Evolutionary conservation across 2,329 filamentous ascomycete genomes (phyloP).

Genomic region (Diaporthe humulicola): DNA sequence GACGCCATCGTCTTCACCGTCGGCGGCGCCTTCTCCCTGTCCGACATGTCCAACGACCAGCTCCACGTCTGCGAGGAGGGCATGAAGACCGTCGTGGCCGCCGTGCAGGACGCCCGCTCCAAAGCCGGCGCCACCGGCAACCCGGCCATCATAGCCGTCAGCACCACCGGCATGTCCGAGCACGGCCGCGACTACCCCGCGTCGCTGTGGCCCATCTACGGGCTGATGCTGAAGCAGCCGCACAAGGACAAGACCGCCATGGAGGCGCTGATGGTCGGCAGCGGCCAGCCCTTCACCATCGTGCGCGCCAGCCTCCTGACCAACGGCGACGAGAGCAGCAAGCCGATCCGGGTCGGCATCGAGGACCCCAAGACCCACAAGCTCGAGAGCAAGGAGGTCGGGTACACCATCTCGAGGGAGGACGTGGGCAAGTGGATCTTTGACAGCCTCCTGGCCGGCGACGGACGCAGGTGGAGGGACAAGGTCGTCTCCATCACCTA

Average conservation of each 20-base stretch:
- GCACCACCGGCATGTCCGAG: conserved; percentile 57
- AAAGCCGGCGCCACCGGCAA: conserved; percentile 43
- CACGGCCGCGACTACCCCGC: conserved; percentile 56
- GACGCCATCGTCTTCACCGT: conserved; percentile 63
- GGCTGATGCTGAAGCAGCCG: conserved; percentile 51
- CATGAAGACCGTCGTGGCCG: conserved; percentile 57
- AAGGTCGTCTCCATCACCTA: conserved; percentile 56
- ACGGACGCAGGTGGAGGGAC: conserved; percentile 46
- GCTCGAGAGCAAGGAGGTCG: conserved; percentile 53
- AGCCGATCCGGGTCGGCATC: conserved; percentile 53
- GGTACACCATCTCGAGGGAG: conserved; percentile 61
- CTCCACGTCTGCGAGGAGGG: conserved; percentile 62
- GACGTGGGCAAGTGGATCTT: conserved; percentile 63
- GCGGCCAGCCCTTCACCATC: conserved; percentile 48
- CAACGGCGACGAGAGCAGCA: conserved; percentile 44
- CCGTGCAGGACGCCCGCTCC: conserved; percentile 50
- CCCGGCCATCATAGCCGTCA: conserved; percentile 55
- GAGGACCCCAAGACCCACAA: conserved; percentile 52
- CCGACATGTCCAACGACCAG: conserved; percentile 57
- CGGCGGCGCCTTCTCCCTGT: conserved; percentile 53
- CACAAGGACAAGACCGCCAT: conserved; percentile 60
- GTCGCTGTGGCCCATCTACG: conserved; percentile 56
- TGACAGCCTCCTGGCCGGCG: conserved; percentile 51
- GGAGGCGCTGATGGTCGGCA: conserved; percentile 53
- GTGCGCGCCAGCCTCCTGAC: conserved; percentile 50